Evolutionary conservation across 2,329 filamentous ascomycete genomes (phyloP), one percentile per base, ranked within the genome.

Genomic region (Colletotrichum siamense): DNA sequence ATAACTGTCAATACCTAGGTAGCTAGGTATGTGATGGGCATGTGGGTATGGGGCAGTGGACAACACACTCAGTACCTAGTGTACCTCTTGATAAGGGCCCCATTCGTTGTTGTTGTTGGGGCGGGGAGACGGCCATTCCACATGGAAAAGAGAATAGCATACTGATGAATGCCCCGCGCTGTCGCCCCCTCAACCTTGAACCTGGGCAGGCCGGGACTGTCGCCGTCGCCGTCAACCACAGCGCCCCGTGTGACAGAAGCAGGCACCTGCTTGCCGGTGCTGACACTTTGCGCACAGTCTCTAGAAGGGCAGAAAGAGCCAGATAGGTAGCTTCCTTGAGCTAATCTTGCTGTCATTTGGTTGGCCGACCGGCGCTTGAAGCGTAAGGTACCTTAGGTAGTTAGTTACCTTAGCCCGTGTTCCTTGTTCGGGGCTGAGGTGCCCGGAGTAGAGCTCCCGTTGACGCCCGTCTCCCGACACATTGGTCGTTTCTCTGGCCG

Each of bases 81-180:
- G 32, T 34, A 49, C 18, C 24, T 24, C 12, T 30, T 24, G 67
- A 52, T 64, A 64, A 52, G 44, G n/a, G 44, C n/a, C 44, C 44
- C 44, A 52, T 52, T 22, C 44, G 44, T 52, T 52, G 28, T 26
- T n/a, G 24, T 12, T 18, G 24, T 26, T 10, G 26, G 12, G 28
- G 44, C n/a, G 44, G 44, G n/a, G 44, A 22, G 30, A 62, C 26
- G 59, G 30, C 57, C 69, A 75, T 75, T 72, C 73, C 73, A 69
- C 39, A 76, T 76, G 73, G 69, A 63, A 76, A 76, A 68, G n/a
- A 49, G 52, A 76, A 73, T 76, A 34, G 73, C 74, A 73, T 76
- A 65, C 26, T 64, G 22, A 61, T 59, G 39, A 69, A 69, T 76
- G 74, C 74, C 74, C 74, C 74, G 74, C 74, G 70, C 62, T 44